Evolutionary conservation across 352 stramenopile genomes (phyloP).

Genomic region (Globisporangium polare): DNA sequence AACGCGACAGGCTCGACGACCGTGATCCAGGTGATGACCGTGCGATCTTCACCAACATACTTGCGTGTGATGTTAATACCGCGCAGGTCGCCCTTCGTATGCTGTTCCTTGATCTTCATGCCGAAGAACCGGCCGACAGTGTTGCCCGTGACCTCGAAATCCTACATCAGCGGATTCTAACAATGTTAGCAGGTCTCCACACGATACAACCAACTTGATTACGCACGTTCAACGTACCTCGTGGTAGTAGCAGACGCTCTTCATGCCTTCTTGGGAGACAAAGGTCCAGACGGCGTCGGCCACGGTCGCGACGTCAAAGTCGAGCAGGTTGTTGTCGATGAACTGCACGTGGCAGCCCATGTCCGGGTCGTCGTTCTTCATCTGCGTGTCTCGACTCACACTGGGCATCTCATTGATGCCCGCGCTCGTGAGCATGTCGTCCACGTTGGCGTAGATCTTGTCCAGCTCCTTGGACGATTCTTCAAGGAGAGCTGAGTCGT

Average conservation of each 20-base stretch:
- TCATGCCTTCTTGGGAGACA: conserved; percentile 4
- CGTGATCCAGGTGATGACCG: background rate
- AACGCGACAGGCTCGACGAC: conserved; percentile 1
- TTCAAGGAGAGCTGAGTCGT: background rate
- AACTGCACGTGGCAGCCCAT: background rate
- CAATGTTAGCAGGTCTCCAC: too few species aligned
- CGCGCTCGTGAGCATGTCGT: background rate
- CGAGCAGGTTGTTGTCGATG: background rate
- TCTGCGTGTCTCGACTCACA: background rate
- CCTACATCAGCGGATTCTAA: too few species aligned
- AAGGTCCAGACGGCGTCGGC: conserved; percentile 3
- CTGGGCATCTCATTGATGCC: background rate
- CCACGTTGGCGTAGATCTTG: background rate
- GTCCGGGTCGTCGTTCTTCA: conserved; percentile 1
- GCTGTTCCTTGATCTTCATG: conserved; percentile 4
- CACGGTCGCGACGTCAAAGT: background rate
- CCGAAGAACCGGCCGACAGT: background rate
- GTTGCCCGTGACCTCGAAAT: background rate
- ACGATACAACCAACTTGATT: too few species aligned
- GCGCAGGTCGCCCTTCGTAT: background rate
- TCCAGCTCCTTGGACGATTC: background rate
- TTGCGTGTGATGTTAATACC: background rate
- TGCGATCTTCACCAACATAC: background rate
- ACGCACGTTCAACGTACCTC: too few species aligned
- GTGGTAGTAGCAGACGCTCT: conserved; percentile 8